A percentile compares a stretch with the other conserved stretches of the same genome.
Conservation (phyloP, 495 filamentous ascomycete genomes). For the Hyphodiscus hymeniophilus region DNA sequence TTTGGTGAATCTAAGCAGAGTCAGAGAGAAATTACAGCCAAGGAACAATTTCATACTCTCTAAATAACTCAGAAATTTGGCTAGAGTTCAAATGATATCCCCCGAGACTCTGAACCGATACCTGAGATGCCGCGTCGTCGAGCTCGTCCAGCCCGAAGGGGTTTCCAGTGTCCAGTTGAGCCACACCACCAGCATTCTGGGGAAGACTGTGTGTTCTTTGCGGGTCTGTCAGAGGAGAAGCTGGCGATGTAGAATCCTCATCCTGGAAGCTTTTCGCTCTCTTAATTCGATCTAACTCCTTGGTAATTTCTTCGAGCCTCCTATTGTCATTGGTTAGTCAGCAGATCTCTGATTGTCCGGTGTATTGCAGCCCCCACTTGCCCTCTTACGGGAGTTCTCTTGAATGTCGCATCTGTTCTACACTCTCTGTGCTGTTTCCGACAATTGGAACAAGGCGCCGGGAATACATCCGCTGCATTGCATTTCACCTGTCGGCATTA, state of each 20-base stretch:
- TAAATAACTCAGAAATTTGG: constrained; percentile 1
- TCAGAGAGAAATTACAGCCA: background rate
- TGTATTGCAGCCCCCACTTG: background rate
- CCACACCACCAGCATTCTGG: background rate
- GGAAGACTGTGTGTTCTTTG: too few relatives aligned
- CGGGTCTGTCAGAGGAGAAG: background rate
- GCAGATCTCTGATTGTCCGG: background rate
- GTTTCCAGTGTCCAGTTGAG: background rate
- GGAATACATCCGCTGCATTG: background rate
- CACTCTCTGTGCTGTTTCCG: background rate
- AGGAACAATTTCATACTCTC: background rate
- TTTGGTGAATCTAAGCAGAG: constrained; percentile 18
- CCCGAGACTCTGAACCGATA: background rate
- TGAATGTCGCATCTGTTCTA: background rate
- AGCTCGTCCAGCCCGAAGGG: background rate
- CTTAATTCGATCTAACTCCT: background rate
- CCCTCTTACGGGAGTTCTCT: constrained; percentile 4
- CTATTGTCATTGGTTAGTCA: background rate
- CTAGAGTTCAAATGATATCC: background rate
- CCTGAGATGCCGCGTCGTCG: background rate
- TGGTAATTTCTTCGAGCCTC: constrained; percentile 1
- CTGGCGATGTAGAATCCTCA: background rate
- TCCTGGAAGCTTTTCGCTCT: background rate
- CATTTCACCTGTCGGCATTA: background rate
- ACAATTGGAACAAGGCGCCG: constrained; percentile 2